A percentile compares a stretch with the other conserved stretches of the same genome.
Conservation (phyloP, 1,139 yeast genomes). For the Pichia sp. region DNA sequence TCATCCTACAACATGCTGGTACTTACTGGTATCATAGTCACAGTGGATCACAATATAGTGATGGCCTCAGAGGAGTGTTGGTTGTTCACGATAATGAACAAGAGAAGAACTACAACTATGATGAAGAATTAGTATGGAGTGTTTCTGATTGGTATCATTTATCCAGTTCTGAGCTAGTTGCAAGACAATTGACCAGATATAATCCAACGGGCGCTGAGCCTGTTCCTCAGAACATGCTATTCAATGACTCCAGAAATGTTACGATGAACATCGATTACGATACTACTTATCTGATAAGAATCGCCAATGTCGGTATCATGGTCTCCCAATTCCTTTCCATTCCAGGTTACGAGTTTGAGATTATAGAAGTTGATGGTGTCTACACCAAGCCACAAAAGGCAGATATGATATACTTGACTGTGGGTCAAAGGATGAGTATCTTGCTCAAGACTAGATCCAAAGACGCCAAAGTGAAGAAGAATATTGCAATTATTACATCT, state of each 20-base stretch:
- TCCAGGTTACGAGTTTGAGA: constrained; percentile 59
- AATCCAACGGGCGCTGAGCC: constrained; percentile 86
- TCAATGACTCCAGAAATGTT: constrained; percentile 56
- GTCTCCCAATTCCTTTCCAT: constrained; percentile 63
- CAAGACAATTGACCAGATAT: constrained; percentile 48
- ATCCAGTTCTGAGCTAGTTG: constrained; percentile 37
- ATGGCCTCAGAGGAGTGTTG: constrained; percentile 69
- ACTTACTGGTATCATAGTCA: constrained; percentile 85
- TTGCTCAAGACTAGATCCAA: constrained; percentile 46
- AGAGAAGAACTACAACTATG: constrained; percentile 47
- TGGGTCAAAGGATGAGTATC: constrained; percentile 66
- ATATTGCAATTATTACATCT: constrained; percentile 56
- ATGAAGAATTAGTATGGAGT: constrained; percentile 52
- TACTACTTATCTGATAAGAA: constrained; percentile 55
- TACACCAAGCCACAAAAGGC: constrained; percentile 51
- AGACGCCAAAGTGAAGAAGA: constrained; percentile 31
- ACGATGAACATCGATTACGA: constrained; percentile 53
- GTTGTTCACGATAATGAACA: constrained; percentile 49
- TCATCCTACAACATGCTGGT: constrained; percentile 63
- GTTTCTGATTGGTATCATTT: constrained; percentile 60
- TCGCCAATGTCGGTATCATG: constrained; percentile 62
- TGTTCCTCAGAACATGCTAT: constrained; percentile 56
- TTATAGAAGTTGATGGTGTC: constrained; percentile 72
- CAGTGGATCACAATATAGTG: constrained; percentile 68
- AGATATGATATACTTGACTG: constrained; percentile 54